These are phyloP conservation scores for Hyaloscypha finlandica DNA, from an alignment of 495 filamentous ascomycete genomes.

Conservation along the genomic window DNA sequence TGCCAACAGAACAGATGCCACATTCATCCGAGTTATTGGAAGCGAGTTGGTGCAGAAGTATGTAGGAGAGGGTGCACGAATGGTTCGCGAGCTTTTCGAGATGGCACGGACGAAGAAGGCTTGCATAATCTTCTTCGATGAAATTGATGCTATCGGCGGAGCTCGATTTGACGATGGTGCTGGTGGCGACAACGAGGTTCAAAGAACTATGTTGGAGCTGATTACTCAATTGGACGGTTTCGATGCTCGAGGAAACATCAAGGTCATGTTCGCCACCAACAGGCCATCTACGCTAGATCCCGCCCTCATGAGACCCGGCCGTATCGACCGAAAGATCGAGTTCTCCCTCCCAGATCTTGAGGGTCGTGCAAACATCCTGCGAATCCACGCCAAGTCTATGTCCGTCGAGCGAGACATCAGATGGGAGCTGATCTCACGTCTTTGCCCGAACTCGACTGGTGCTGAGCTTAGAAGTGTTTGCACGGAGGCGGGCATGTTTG, in stretches of 20 bases:
- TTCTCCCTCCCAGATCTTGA: conserved; percentile 97
- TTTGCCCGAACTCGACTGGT: conserved; percentile 96
- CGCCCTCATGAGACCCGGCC: conserved; percentile 93
- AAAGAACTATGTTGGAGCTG: conserved; percentile 97
- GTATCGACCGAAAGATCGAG: conserved; percentile 98
- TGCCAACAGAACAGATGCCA: conserved; percentile 95
- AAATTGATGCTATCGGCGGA: conserved; percentile 96
- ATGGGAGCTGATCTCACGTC: conserved; percentile 95
- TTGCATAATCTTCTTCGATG: conserved; percentile 99
- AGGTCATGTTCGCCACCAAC: conserved; percentile 99
- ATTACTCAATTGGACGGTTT: conserved; percentile 99
- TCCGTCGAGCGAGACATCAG: conserved; percentile 97
- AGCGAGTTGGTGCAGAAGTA: conserved; percentile 98
- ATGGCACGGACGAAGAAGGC: conserved; percentile 99
- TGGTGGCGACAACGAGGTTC: conserved; percentile 98
- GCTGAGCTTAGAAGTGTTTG: conserved; percentile 94
- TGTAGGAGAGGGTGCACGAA: conserved; percentile 94
- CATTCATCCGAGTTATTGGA: conserved; percentile 97
- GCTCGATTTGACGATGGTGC: conserved; percentile 99
- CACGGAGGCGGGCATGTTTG: conserved; percentile 99
- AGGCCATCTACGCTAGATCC: conserved; percentile 94
- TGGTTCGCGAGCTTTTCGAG: conserved; percentile 98
- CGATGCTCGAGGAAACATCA: conserved; percentile 97
- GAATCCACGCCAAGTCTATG: conserved; percentile 99
- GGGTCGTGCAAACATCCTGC: conserved; percentile 93